A percentile compares a stretch with the other conserved stretches of the same genome.
These are phyloP conservation scores for Pestalotiopsis sp. DNA, from an alignment of 2,329 filamentous ascomycete genomes.

Conservation along the genomic window DNA sequence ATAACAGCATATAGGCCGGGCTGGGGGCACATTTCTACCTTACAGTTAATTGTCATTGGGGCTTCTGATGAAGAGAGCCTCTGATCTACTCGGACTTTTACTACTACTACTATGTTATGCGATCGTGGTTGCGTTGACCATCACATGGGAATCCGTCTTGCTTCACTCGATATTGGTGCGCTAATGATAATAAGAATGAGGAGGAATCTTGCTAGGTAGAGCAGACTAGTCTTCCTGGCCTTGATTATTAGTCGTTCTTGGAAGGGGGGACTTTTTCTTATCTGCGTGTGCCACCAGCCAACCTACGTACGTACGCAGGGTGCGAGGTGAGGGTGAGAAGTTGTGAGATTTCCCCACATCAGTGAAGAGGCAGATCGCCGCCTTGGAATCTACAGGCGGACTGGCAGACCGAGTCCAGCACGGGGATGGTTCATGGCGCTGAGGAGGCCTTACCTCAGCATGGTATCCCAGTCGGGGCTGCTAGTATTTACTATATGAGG, in stretches of 20 bases:
- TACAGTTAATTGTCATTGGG: neutral
- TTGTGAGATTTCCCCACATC: neutral
- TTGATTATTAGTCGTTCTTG: neutral
- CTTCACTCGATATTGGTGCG: too few relatives aligned
- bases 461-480: conserved; percentile 5
- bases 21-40: neutral
- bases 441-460: neutral
- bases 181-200: neutral
- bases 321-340: neutral
- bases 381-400: conserved; percentile 4
- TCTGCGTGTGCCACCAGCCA: neutral
- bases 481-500: conserved; percentile 4
- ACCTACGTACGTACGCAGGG: neutral
- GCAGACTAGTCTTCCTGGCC: neutral
- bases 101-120: neutral
- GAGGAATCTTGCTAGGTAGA: neutral
- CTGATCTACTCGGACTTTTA: neutral
- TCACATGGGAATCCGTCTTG: too few relatives aligned
- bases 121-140: neutral
- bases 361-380: neutral
- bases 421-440: neutral
- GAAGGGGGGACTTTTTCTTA: too few relatives aligned
- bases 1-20: conserved; percentile 6
- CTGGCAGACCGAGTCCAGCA: conserved; percentile 1
- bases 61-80: neutral